phyloP scores from a whole-genome alignment of 352 stramenopile species.

The Globisporangium mamillatum region DNA sequence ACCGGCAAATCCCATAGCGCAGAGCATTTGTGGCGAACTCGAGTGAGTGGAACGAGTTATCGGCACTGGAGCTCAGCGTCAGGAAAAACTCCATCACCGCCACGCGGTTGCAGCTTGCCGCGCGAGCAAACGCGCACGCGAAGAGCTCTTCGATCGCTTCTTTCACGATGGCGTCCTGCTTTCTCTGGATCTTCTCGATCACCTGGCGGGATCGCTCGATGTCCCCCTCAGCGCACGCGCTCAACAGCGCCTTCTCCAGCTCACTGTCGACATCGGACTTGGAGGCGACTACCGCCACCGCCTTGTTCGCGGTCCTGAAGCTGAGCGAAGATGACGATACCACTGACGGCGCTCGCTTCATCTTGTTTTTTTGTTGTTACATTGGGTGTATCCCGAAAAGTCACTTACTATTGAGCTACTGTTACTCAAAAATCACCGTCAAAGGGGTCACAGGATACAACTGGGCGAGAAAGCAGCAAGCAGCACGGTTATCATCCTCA shows the following conservation, averaged over 20 bases:
- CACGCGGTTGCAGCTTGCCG: conserved; percentile 15
- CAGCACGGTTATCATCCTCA: neutral
- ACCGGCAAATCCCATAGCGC: conserved; percentile 34
- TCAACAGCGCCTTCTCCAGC: conserved; percentile 13
- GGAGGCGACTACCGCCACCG: neutral
- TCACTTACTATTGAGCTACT: neutral
- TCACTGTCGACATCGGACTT: conserved; percentile 3
- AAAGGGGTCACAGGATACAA: neutral
- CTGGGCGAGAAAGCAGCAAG: neutral
- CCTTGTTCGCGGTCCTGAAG: neutral
- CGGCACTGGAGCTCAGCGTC: neutral
- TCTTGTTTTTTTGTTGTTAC: neutral
- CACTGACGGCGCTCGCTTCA: neutral
- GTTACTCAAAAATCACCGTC: neutral
- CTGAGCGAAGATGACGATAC: neutral
- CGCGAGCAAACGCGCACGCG: conserved; percentile 20
- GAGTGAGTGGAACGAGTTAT: neutral
- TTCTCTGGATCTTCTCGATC: conserved; percentile 8
- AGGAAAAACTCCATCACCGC: conserved; percentile 15
- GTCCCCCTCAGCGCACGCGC: conserved; percentile 8
- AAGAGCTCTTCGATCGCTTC: conserved; percentile 22
- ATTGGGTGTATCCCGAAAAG: neutral
- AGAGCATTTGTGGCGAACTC: conserved; percentile 10
- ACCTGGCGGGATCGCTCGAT: conserved; percentile 5
- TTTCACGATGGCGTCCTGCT: neutral